Base-by-base conservation (phyloP, 2,329 filamentous ascomycete species). In the Fusarium penzigii region DNA sequence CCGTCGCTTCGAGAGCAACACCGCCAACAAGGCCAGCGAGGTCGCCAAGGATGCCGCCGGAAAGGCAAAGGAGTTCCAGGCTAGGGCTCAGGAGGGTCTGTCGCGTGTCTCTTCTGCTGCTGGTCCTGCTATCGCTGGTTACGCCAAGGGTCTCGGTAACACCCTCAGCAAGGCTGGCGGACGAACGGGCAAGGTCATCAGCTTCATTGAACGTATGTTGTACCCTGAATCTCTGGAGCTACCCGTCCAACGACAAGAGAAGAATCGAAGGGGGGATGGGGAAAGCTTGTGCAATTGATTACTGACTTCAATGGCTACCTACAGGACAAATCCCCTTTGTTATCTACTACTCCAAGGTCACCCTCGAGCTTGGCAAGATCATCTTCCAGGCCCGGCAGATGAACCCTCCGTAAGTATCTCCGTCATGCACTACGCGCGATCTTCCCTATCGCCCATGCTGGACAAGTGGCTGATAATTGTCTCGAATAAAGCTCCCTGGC, bases 331-430 rank as follows among this genome's bases (percentile, higher is more conserved):
- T 92, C 64, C 94, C 94, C 65, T 86, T 87, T 57, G 87, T 92
- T 59, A 71, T 95, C 71, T 97, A 97, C 85, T 99, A 97, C 82
- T 86, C 88, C 68, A 89, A 86, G 73, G 93, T 97, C 70, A 89
- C 82, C 66, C 78, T 92, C 61, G 94, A 99, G 81, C 81, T 97
- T 55, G 83, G 83, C 71, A 96, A 90, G 83, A 82, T 97, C 64
- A 85, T 97, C 63, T 91, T 92, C 80, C 84, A 85, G 67, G 87
- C 86, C 73, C 92, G 93, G 77, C 90, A 89, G 79, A 97, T 99
- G 92, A 80, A 82, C 70, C 92, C 91, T 77, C 94, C 94, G 94
- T 99, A 89, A 86, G 92, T 52, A 39, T 45, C 29, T 40, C 13
- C 46, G n/a, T n/a, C n/a, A n/a, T n/a, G n/a, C n/a, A n/a, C n/a